Conservation (phyloP, 208 protist species). For the Trypanosoma mega region DNA sequence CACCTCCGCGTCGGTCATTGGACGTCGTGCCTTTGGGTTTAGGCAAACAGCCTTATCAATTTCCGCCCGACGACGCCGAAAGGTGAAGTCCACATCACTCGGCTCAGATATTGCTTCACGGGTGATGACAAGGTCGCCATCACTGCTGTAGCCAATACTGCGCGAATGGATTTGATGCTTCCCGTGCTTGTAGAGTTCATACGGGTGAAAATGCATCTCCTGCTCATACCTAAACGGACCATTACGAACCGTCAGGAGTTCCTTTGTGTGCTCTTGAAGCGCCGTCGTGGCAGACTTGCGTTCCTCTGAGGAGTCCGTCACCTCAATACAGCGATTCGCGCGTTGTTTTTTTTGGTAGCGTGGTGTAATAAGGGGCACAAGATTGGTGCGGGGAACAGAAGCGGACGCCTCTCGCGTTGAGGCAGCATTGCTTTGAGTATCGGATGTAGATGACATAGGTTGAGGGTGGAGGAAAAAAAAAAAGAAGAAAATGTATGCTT, state of each 20-base stretch:
- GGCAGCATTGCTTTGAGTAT: neutral
- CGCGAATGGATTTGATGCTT: slow-evolving; percentile 68
- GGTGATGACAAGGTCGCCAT: slow-evolving; percentile 77
- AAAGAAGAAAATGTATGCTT: neutral
- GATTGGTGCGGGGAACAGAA: slow-evolving; percentile 1
- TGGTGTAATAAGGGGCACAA: slow-evolving; percentile 77
- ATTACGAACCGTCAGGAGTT: slow-evolving; percentile 65
- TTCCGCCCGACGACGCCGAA: slow-evolving; percentile 45
- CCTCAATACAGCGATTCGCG: slow-evolving; percentile 46
- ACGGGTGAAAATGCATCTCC: slow-evolving; percentile 82
- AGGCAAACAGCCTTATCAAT: slow-evolving; percentile 72
- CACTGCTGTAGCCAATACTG: slow-evolving; percentile 87
- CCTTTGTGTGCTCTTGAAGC: slow-evolving; percentile 56
- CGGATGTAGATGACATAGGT: slow-evolving; percentile 4
- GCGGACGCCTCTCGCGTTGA: neutral
- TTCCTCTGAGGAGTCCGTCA: slow-evolving; percentile 57
- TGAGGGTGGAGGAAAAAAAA: no score
- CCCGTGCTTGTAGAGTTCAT: slow-evolving; percentile 82
- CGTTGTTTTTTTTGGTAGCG: slow-evolving; percentile 78
- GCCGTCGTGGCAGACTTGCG: slow-evolving; percentile 39
- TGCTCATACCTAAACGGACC: slow-evolving; percentile 62
- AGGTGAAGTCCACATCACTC: slow-evolving; percentile 67
- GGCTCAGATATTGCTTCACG: slow-evolving; percentile 77
- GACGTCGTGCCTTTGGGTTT: slow-evolving; percentile 69
- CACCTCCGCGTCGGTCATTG: slow-evolving; percentile 58